phyloP scores from a whole-genome alignment of 73 alveolate genomes.

The Breviolum minutum region DNA sequence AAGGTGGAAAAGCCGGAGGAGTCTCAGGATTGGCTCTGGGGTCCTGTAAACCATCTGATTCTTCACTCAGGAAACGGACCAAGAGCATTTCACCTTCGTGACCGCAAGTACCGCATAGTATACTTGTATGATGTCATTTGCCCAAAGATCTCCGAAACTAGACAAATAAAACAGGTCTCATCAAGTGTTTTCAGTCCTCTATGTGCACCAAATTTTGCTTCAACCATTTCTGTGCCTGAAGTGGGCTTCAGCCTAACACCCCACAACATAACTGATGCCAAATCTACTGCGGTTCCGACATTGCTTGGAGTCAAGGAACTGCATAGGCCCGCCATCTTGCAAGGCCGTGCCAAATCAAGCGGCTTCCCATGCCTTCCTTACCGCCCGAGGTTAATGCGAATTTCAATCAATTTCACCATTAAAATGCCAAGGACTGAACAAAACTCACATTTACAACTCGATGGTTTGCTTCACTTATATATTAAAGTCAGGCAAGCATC shows the following conservation, averaged over 20 bases:
- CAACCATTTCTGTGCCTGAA: conserved; percentile 82
- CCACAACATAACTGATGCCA: background rate
- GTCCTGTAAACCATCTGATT: background rate
- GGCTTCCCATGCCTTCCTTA: conserved; percentile 86
- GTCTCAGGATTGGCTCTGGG: conserved; percentile 32
- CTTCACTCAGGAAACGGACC: background rate
- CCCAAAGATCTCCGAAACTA: too few species aligned
- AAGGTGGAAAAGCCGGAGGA: conserved; percentile 68
- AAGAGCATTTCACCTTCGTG: too few species aligned
- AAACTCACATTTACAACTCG: background rate
- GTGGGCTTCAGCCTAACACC: background rate
- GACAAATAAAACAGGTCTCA: too few species aligned
- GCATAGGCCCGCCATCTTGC: conserved; percentile 90
- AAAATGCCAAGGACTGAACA: too few species aligned
- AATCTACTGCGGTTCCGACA: too few species aligned
- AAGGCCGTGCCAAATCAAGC: conserved; percentile 80
- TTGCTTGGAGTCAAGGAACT: background rate
- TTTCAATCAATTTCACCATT: background rate
- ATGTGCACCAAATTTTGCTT: conserved; percentile 30
- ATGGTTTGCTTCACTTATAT: background rate
- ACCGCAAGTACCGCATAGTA: too few species aligned
- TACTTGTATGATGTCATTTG: too few species aligned
- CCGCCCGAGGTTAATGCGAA: background rate
- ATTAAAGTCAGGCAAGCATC: background rate
- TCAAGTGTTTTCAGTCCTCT: background rate